Conservation (phyloP, 495 filamentous ascomycete species). For the Aspergillus mulundensis region DNA sequence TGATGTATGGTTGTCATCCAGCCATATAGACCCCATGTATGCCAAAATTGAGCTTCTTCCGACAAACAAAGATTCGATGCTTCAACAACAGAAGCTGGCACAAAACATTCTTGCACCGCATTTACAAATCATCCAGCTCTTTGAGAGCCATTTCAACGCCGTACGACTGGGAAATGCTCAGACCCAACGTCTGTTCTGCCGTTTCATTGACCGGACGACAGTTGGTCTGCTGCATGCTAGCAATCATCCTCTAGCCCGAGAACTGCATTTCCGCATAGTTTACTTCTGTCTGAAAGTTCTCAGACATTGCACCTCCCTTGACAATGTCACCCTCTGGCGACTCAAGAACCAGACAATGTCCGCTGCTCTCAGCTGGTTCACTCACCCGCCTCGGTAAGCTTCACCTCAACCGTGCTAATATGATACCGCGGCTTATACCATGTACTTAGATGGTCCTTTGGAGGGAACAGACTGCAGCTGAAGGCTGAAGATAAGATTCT, state of each 20-base stretch:
- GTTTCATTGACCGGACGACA: conserved; percentile 71
- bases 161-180: conserved; percentile 75
- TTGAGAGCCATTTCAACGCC: conserved; percentile 91
- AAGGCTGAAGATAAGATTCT: conserved; percentile 87
- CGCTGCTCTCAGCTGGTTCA: conserved; percentile 85
- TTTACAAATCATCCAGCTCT: conserved; percentile 76
- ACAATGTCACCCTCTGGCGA: conserved; percentile 58
- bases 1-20: conserved; percentile 23
- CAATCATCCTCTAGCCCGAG: conserved; percentile 81
- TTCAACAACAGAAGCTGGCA: conserved; percentile 68
- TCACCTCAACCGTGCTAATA: not conserved
- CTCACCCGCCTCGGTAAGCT: conserved; percentile 59
- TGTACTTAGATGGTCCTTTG: conserved; percentile 74
- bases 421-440: conserved; percentile 16
- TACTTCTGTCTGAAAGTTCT: conserved; percentile 77
- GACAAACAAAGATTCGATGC: conserved; percentile 72
- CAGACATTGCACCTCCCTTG: conserved; percentile 60
- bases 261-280: conserved; percentile 83
- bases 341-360: conserved; percentile 86
- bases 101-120: conserved; percentile 83
- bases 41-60: conserved; percentile 89
- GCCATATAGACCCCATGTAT: conserved; percentile 84
- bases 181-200: conserved; percentile 72
- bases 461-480: conserved; percentile 85
- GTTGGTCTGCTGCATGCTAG: conserved; percentile 63